These are phyloP conservation scores for Pascua sp. DNA, from an alignment of 1,284 basidiomycete genomes.

Conservation along the genomic window DNA sequence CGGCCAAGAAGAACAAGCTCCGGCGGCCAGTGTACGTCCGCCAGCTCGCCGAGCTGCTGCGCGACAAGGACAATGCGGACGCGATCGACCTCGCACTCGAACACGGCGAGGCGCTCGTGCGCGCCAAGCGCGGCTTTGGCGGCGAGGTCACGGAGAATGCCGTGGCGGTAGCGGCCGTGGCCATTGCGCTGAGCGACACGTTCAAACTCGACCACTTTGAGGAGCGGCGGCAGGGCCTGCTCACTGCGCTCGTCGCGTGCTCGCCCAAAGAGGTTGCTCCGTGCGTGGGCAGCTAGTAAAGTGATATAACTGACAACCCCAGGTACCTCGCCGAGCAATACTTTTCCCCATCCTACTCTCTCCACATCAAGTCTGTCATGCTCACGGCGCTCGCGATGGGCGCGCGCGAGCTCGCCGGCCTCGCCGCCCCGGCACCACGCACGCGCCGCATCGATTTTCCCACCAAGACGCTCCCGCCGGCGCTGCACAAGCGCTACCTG, in stretches of 20 bases:
- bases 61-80: conserved; percentile 68
- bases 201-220: conserved; percentile 77
- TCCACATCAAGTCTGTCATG: conserved; percentile 75
- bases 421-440: conserved; percentile 54
- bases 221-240: conserved; percentile 66
- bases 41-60: conserved; percentile 69
- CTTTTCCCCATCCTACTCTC: conserved; percentile 86
- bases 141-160: conserved; percentile 76
- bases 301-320: background rate
- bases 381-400: conserved; percentile 80
- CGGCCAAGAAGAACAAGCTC: conserved; percentile 58
- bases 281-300: conserved; percentile 49
- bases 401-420: conserved; percentile 74
- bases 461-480: conserved; percentile 68
- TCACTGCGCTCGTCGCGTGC: conserved; percentile 75
- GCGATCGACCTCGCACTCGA: conserved; percentile 72
- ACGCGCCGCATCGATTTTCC: conserved; percentile 58
- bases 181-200: conserved; percentile 75
- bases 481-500: conserved; percentile 67
- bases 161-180: conserved; percentile 69
- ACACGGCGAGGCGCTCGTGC: conserved; percentile 72
- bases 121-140: conserved; percentile 75
- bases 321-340: conserved; percentile 87
- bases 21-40: conserved; percentile 74
- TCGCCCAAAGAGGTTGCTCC: conserved; percentile 71